Evolutionary conservation across 2,329 filamentous ascomycete species (phyloP), one percentile per base, ranked within the genome.

Genomic region (Stachybotrys chartarum): DNA sequence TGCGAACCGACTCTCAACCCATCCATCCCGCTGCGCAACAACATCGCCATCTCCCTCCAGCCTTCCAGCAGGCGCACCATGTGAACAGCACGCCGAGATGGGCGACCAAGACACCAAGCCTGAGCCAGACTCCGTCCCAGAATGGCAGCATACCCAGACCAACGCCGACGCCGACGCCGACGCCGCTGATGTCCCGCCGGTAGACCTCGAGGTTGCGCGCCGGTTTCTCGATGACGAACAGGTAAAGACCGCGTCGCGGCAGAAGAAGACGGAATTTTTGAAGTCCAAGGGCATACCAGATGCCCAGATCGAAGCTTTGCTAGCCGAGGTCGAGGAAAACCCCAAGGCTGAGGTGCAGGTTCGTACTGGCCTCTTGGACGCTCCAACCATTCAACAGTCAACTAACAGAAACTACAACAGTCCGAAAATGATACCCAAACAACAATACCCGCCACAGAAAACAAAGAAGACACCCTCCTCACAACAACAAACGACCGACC

Each of bases 211-310:
- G 16, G 83, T 91, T 66, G 91, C 91, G 31, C 79, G 81, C 48
- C 82, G 78, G 54, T 97, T 96, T 66, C 79, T 97, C 5, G 77
- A 88, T 52, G 87, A 95, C 57, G 84, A 88, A 7, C 77, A 79
- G 18, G 88, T 96, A 56, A 83, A 81, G 56, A 75, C 86, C 69
- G 84, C 87, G 39, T 78, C 87, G 0, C 78, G 79, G 49, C 86
- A 90, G 55, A 86, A 84, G 70, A 96, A 96, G 74, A 76, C 81
- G 18, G 80, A 82, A 7, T 96, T 96, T 62, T 74, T 97, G 1
- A 80, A 85, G 64, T 83, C 82, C 52, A 97, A 97, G 69, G 90
- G 90, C 4, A 74, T 96, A 7, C 74, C 73, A 4, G 74, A 80
- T 5, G 76, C 79, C 35, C 84, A 93, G 58, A 90, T 96, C 58